Evolutionary conservation across 805 yeast species (phyloP), one percentile per base, ranked within the genome.

Genomic region (Sungouiozyma ichnusensis): DNA sequence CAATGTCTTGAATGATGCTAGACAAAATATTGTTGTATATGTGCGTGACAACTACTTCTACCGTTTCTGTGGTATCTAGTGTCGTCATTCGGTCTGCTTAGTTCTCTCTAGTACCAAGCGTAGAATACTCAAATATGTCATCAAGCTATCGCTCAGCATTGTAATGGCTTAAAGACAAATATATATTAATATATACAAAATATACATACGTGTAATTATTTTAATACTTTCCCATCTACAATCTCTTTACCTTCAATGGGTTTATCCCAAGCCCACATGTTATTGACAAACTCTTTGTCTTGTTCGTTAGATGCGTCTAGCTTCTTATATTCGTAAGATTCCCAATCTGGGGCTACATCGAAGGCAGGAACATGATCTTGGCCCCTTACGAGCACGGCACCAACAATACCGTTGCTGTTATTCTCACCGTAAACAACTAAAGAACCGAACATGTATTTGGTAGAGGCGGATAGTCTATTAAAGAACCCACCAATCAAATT

Each of bases 271-370:
- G 97, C 94, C 81, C 94, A 85, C 81, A 87, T 74, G 78, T 87
- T 85, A 69, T 84, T 74, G 58, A 92, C 67, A 62, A 85, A 24
- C 50, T 73, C 84, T 69, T 74, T 81, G 74, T 76, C 85, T 63
- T 77, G 92, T 54, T 76, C 77, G 54, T 77, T 76, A 58, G 86
- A 57, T 48, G 81, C 76, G 64, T 90, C 97, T 61, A 90, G 74
- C 73, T 85, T 80, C 63, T 77, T 70, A 83, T 76, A 86, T 46
- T 65, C 63, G 73, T 85, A 90, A 39, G 96, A 85, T 73, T 90
- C 97, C 94, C 95, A 87, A 72, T 92, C 98, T 68, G 98, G 97
- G 63, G 97, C 98, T 67, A 92, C 97, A 52, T 90, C 84, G 63
- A 90, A 86, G 50, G 96, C 98, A 67, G 97, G 95, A 44, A 57